These are phyloP conservation scores for Noccaea caerulescens DNA, from an alignment of 345 rosid genomes.

Conservation along the genomic window DNA sequence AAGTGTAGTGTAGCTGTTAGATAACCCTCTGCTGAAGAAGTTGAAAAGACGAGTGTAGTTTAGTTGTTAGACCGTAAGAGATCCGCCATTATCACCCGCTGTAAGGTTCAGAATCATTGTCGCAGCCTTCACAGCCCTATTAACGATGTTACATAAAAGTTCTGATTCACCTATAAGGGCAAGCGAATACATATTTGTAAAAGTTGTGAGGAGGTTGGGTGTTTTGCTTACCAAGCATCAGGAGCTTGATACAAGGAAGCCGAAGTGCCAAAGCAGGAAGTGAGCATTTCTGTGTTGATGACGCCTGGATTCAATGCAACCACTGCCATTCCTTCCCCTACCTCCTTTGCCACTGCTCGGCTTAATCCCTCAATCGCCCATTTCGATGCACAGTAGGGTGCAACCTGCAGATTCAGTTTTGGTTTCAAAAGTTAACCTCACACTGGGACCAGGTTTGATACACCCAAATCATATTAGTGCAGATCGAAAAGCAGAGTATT, in stretches of 20 bases:
- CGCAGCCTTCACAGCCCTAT: slow-evolving; percentile 91
- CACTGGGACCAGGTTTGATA: slow-evolving; percentile 5
- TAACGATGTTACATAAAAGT: neutral
- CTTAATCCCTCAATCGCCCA: slow-evolving; percentile 97
- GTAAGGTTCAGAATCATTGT: slow-evolving; percentile 83
- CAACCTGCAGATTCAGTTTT: slow-evolving; percentile 58
- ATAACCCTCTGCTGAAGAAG: neutral
- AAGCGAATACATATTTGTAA: neutral
- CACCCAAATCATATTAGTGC: slow-evolving; percentile 1
- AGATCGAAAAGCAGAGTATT: neutral
- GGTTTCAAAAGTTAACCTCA: slow-evolving; percentile 10
- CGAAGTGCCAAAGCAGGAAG: slow-evolving; percentile 84
- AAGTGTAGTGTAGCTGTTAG: too few relatives aligned
- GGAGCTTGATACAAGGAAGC: slow-evolving; percentile 88
- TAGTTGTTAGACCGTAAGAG: slow-evolving; percentile 69
- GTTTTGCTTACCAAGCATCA: slow-evolving; percentile 69
- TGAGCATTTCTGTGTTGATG: slow-evolving; percentile 87
- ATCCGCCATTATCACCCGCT: slow-evolving; percentile 86
- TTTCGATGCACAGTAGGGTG: slow-evolving; percentile 98
- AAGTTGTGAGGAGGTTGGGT: neutral
- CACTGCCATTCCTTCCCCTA: slow-evolving; percentile 85
- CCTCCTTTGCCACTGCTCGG: slow-evolving; percentile 90
- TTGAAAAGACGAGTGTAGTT: neutral
- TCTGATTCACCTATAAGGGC: neutral
- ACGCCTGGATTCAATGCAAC: slow-evolving; percentile 94